Evolutionary conservation across 148 eudicot species (phyloP), one percentile per base, ranked within the genome.

Genomic region (Arctostaphylos glauca): DNA sequence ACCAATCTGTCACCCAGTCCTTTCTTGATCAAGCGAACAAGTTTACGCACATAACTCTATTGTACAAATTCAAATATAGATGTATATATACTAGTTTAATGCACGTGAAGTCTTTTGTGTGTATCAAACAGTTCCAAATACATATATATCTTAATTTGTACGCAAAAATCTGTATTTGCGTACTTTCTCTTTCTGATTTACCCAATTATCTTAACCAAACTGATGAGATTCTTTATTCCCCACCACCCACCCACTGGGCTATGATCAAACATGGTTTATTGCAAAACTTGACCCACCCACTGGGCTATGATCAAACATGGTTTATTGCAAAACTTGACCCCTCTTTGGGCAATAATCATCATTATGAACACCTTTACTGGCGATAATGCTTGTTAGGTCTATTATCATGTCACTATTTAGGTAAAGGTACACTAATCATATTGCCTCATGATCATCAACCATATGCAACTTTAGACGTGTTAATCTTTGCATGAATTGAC

Each of bases 1-100:
- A 56, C 81, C 81, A 55, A 70, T 70, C 83, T 84, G 76, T 60
- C 80, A 80, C 72, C 82, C 80, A 48, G 47, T 74, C 41, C 64
- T n/a, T 31, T 31, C 38, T 31, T 31, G 38, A 31, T 31, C 38
- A 1, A 31, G 38, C 38, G 38, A 31, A 1, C 1, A 31, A 31
- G 38, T 31, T 31, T 31, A 31, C 38, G 1, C 38, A 31, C 38
- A 31, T 31, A 31, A 31, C 38, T 31, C 38, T 31, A 0, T 31
- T 31, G 38, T 31, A 31, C 38, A 31, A 31, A 31, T 31, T 31
- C 38, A 31, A 31, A 31, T 0, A 31, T 31, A 31, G 38, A 31
- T 31, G 38, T 31, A 31, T 31, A 31, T 31, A 31, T 31, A 31
- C 38, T 31, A 0, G 38, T 31, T 1, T 31, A 31, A 31, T 31